Evolutionary conservation across 2,329 filamentous ascomycete genomes (phyloP).

Genomic region (Aspergillus neotritici): DNA sequence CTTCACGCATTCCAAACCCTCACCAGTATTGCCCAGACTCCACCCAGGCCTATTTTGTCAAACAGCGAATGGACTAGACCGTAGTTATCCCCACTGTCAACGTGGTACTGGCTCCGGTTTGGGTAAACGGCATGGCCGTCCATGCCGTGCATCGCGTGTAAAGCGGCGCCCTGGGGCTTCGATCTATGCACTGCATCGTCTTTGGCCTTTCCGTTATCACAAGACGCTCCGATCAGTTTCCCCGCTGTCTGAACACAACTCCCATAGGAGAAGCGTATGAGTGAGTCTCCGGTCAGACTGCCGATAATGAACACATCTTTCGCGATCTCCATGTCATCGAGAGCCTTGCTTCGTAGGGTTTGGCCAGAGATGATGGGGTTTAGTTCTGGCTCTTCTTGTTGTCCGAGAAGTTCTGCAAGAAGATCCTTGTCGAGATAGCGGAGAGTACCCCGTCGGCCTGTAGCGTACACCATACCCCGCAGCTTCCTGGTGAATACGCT

Average conservation of each 20-base stretch:
- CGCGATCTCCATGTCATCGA: constrained; percentile 49
- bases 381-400: constrained; percentile 9
- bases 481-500: constrained; percentile 42
- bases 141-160: constrained; percentile 35
- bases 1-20: constrained; percentile 1
- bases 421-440: constrained; percentile 47
- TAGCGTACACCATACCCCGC: constrained; percentile 49
- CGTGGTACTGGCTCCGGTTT: neutral
- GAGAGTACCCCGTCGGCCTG: constrained; percentile 52
- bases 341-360: constrained; percentile 49
- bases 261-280: constrained; percentile 56
- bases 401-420: constrained; percentile 43
- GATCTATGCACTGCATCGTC: constrained; percentile 1
- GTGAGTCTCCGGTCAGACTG: constrained; percentile 55
- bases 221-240: constrained; percentile 38
- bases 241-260: constrained; percentile 54
- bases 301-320: constrained; percentile 52
- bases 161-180: constrained; percentile 15
- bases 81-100: constrained; percentile 1
- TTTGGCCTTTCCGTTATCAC: constrained; percentile 12
- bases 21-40: constrained; percentile 11
- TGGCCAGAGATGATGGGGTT: constrained; percentile 45
- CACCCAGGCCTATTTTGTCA: constrained; percentile 1
- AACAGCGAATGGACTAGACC: neutral
- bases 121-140: constrained; percentile 30